phyloP scores from a whole-genome alignment of 2,329 filamentous ascomycete species.

The Sporothrix mexicana region DNA sequence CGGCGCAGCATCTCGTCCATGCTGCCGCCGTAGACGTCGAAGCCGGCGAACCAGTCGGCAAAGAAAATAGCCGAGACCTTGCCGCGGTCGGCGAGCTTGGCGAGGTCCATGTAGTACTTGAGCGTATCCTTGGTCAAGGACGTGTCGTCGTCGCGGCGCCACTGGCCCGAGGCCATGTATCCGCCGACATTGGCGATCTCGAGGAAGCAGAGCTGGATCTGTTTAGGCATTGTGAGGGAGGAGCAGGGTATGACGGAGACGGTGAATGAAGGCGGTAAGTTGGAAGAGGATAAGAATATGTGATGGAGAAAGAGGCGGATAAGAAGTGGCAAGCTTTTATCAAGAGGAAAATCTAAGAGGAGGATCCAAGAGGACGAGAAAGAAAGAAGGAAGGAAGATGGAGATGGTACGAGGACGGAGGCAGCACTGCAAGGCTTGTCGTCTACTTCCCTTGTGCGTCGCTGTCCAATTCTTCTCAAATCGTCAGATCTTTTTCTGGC shows the following conservation, averaged over 20 bases:
- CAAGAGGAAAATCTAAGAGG: neutral
- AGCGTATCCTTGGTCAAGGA: slow-evolving; percentile 29
- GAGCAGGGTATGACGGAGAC: neutral
- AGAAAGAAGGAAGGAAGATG: neutral
- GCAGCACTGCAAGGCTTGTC: neutral
- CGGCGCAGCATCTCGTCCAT: slow-evolving; percentile 21
- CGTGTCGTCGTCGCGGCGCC: slow-evolving; percentile 30
- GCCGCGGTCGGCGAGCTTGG: slow-evolving; percentile 31
- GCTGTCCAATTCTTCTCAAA: neutral
- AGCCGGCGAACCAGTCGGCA: slow-evolving; percentile 30
- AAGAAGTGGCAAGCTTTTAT: slow-evolving; percentile 17
- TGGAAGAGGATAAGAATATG: neutral
- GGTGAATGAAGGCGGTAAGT: neutral
- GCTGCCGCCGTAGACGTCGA: slow-evolving; percentile 30
- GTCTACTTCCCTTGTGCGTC: neutral
- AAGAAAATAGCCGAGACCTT: slow-evolving; percentile 32
- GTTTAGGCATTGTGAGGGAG: slow-evolving; percentile 35
- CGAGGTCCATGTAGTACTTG: slow-evolving; percentile 31
- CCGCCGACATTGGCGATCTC: slow-evolving; percentile 24
- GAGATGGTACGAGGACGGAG: neutral
- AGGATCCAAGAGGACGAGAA: neutral
- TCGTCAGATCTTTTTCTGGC: slow-evolving; percentile 10
- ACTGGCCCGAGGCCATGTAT: slow-evolving; percentile 30
- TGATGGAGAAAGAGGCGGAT: neutral
- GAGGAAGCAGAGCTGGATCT: slow-evolving; percentile 38